A percentile compares a stretch with the other conserved stretches of the same genome.
phyloP scores from a whole-genome alignment of 495 filamentous ascomycete genomes.

The Chaetomium fimeti region DNA sequence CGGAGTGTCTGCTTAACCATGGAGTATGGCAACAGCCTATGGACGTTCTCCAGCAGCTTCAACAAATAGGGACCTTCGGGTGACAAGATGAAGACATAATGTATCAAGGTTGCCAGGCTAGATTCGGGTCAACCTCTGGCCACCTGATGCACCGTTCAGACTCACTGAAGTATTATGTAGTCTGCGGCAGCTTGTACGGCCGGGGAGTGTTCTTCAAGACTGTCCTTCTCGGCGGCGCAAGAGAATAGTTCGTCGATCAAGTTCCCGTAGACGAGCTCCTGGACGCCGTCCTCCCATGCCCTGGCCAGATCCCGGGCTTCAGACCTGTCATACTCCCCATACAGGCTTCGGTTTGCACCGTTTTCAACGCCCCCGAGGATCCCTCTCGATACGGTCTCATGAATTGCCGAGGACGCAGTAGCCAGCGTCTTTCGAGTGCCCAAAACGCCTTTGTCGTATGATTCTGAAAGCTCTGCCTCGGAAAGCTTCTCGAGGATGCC shows the following conservation, averaged over 20 bases:
- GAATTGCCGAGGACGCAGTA: conserved; percentile 58
- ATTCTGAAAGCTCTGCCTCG: conserved; percentile 61
- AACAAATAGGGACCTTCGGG: conserved; percentile 63
- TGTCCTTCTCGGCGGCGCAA: conserved; percentile 51
- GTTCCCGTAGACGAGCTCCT: conserved; percentile 58
- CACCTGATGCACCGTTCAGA: neutral
- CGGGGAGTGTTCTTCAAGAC: conserved; percentile 56
- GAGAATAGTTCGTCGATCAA: conserved; percentile 58
- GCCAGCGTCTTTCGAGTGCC: conserved; percentile 64
- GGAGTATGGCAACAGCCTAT: conserved; percentile 60
- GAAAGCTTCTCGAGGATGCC: conserved; percentile 52
- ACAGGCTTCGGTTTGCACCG: conserved; percentile 31
- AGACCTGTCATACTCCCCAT: conserved; percentile 51
- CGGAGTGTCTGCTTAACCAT: conserved; percentile 61
- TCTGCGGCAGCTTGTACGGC: conserved; percentile 57
- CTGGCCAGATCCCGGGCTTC: conserved; percentile 52
- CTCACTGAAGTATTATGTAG: conserved; percentile 57
- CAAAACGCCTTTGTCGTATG: conserved; percentile 65
- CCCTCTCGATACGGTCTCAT: conserved; percentile 60
- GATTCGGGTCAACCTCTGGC: conserved; percentile 10
- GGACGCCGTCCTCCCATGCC: conserved; percentile 58
- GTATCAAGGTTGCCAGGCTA: conserved; percentile 62
- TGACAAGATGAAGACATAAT: conserved; percentile 61
- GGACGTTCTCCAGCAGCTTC: conserved; percentile 55
- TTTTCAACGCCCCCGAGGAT: conserved; percentile 52